Evolutionary conservation across 148 eudicot species (phyloP).

Genomic region (Talinum fruticosum): DNA sequence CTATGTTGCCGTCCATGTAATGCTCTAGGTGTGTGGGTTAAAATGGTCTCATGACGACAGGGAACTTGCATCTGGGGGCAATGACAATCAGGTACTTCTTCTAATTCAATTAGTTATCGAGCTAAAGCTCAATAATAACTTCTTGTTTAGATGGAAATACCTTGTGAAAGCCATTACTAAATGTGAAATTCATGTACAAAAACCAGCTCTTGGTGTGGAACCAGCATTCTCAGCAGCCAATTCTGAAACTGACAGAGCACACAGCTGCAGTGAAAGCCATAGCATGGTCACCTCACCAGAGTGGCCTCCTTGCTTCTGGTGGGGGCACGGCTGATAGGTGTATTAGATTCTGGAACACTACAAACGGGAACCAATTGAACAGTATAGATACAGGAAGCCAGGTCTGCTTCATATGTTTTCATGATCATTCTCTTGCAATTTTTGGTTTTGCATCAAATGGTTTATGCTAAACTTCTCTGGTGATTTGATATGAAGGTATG

Average conservation of each 20-base stretch:
- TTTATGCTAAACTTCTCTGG: neutral
- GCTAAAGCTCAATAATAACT: neutral
- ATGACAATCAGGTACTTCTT: constrained; percentile 78
- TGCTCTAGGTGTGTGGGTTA: constrained; percentile 81
- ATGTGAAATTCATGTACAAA: neutral
- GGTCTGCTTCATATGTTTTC: constrained; percentile 33
- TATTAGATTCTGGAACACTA: constrained; percentile 94
- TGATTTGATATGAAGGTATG: constrained; percentile 55
- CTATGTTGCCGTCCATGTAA: neutral
- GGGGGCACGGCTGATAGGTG: constrained; percentile 99
- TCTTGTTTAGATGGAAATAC: neutral
- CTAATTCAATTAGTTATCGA: neutral
- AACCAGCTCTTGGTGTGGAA: constrained; percentile 90
- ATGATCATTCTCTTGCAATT: neutral
- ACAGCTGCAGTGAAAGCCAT: constrained; percentile 99
- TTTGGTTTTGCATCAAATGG: neutral
- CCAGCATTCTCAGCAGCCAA: constrained; percentile 79
- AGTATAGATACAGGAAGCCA: constrained; percentile 92
- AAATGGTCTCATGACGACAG: constrained; percentile 99
- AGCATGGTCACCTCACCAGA: constrained; percentile 97
- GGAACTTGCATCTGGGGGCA: constrained; percentile 98
- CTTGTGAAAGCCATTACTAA: constrained; percentile 5
- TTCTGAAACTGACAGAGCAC: constrained; percentile 71
- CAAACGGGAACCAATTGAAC: constrained; percentile 80
- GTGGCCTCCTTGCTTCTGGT: constrained; percentile 82